Evolutionary conservation across 805 yeast species (phyloP), one percentile per base, ranked within the genome.

Genomic region (Nakazawaea molendinolei): DNA sequence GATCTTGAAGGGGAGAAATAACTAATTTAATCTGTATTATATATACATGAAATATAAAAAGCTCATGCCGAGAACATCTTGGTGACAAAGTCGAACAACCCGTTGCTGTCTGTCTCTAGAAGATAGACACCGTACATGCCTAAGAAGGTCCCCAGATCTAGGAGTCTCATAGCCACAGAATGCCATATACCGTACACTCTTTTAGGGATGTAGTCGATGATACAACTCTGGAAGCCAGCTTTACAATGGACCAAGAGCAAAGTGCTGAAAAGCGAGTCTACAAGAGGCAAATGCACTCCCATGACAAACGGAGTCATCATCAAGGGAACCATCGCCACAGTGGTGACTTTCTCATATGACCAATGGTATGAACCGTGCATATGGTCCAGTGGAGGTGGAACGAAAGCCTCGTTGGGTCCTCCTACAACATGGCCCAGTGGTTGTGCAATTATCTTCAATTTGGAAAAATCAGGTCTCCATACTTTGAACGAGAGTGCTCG

Each of bases 371-470:
- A 76, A 14, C 90, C 92, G 44, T 80, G 78, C 36, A 63, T 49
- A 45, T 68, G 67, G 49, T 68, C 65, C 5, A 78, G 58, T 35
- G 65, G 61, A 23, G 86, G 85, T 9, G 72, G 69, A 14, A 76
- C 76, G 43, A 74, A 74, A 4, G 86, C 79, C 39, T 82, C 89
- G 51, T 82, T 82, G 25, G 77, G 81, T 10, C 78, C 71, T 15
- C 89, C 92, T 15, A 74, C 74, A 39, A 82, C 73, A 52, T 67
- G 60, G 14, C 90, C 90, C 27, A 86, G 83, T 10, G 89, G 89
- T 54, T 81, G 85, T 33, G 74, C 72, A 22, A 28, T 39, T 13
- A 38, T 26, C 21, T 38, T 33, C 23, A 32, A 30, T 14, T 33
- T 33, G 19, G 12, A 16, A 5, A 9, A 31, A 27, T 28, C 27